A percentile compares a stretch with the other conserved stretches of the same genome.
phyloP scores from a whole-genome alignment of 2,329 filamentous ascomycete genomes.

The Aureobasidium sp. region DNA sequence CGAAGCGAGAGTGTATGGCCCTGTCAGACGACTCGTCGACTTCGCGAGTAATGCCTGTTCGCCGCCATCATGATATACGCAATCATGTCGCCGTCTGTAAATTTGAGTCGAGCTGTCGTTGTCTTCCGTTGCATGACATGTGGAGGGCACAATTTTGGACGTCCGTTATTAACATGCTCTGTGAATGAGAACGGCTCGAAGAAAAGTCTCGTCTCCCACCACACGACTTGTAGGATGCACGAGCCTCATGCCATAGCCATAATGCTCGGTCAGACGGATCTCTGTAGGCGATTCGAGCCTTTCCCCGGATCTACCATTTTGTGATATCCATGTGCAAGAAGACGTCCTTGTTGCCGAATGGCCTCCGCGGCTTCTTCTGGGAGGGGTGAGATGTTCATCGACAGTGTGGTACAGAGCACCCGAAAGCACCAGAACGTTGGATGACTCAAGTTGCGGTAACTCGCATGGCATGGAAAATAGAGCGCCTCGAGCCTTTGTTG shows the following conservation, averaged over 20 bases:
- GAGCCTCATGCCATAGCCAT: background rate
- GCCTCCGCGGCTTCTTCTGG: background rate
- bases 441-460: background rate
- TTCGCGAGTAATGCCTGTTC: background rate
- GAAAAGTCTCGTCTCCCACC: background rate
- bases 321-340: background rate
- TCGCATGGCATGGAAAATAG: background rate
- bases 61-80: background rate
- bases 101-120: background rate
- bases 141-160: no score
- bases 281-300: background rate
- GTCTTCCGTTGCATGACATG: background rate
- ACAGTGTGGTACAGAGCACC: background rate
- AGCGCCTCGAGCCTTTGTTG: no score
- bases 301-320: background rate
- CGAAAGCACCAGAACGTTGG: background rate
- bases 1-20: background rate
- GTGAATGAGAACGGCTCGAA: background rate
- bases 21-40: background rate
- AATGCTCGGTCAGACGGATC: no score
- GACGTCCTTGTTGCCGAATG: background rate
- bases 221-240: background rate
- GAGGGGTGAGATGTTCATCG: background rate
- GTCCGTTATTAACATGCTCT: background rate
- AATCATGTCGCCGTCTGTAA: background rate